These are phyloP conservation scores for Nasturtium officinale DNA, from an alignment of 345 rosid species.

Conservation along the genomic window DNA sequence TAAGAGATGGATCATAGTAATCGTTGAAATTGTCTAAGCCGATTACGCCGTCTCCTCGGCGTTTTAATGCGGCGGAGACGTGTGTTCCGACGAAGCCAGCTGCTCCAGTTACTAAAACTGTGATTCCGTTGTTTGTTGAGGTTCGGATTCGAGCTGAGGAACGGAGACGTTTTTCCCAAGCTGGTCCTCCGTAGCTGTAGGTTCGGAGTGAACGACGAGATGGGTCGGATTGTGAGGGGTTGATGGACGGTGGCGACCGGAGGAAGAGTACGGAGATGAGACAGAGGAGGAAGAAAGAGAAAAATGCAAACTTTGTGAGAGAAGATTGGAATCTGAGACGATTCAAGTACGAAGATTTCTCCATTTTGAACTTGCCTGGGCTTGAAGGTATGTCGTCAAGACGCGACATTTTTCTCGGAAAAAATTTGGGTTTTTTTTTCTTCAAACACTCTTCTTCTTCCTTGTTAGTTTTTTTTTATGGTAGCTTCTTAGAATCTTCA, in stretches of 20 bases:
- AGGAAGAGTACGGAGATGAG: slow-evolving; percentile 80
- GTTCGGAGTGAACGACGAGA: slow-evolving; percentile 85
- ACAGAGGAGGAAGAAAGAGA: slow-evolving; percentile 78
- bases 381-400: slow-evolving; percentile 84
- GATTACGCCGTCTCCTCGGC: slow-evolving; percentile 86
- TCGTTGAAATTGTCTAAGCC: slow-evolving; percentile 90
- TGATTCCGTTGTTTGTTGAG: slow-evolving; percentile 58
- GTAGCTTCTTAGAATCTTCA: slow-evolving; percentile 49
- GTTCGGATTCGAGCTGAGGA: slow-evolving; percentile 72
- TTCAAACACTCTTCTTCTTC: slow-evolving; percentile 1
- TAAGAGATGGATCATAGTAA: slow-evolving; percentile 84
- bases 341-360: slow-evolving; percentile 63
- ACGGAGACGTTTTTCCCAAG: slow-evolving; percentile 71
- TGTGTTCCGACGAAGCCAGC: slow-evolving; percentile 97
- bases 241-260: slow-evolving; percentile 65
- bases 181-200: slow-evolving; percentile 73
- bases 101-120: slow-evolving; percentile 87
- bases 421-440: neutral
- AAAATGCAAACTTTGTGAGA: slow-evolving; percentile 72
- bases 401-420: slow-evolving; percentile 58
- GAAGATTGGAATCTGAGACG: slow-evolving; percentile 76
- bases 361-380: slow-evolving; percentile 97
- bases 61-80: slow-evolving; percentile 74
- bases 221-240: slow-evolving; percentile 60
- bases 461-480: slow-evolving; percentile 11